Conservation (phyloP, 2,329 filamentous ascomycete species). For the Nemania abortiva region DNA sequence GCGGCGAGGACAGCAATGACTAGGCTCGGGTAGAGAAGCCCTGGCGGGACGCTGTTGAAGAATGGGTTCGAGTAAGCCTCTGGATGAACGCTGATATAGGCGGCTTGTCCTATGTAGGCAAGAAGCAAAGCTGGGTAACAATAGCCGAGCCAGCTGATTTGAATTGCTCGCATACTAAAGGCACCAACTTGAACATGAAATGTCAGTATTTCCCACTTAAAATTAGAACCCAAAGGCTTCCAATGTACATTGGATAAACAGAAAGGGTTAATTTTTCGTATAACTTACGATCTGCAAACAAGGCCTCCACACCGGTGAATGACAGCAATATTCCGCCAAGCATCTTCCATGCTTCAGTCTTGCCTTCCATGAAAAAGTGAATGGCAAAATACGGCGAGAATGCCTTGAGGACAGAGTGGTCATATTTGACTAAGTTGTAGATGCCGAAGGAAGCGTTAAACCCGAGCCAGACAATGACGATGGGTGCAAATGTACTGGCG, state of each 20-base stretch:
- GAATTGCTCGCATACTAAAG: slow-evolving; percentile 76
- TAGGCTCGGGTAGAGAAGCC: slow-evolving; percentile 75
- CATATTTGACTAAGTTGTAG: slow-evolving; percentile 68
- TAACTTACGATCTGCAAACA: slow-evolving; percentile 73
- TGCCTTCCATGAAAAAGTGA: slow-evolving; percentile 69
- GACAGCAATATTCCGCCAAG: slow-evolving; percentile 79
- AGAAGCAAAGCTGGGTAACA: slow-evolving; percentile 75
- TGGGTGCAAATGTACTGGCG: slow-evolving; percentile 71
- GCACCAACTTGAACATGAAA: slow-evolving; percentile 66
- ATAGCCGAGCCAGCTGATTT: slow-evolving; percentile 77
- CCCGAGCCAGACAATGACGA: slow-evolving; percentile 75
- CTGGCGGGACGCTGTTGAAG: slow-evolving; percentile 76
- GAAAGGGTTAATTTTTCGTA: background rate
- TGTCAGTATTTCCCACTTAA: slow-evolving; percentile 10
- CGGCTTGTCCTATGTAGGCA: slow-evolving; percentile 79
- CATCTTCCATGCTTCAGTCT: slow-evolving; percentile 70
- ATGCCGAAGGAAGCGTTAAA: slow-evolving; percentile 74
- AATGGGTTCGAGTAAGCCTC: slow-evolving; percentile 79
- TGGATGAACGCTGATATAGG: slow-evolving; percentile 70
- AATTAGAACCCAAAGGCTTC: background rate
- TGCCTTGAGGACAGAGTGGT: slow-evolving; percentile 66
- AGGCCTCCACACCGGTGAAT: slow-evolving; percentile 82
- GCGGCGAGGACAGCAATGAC: slow-evolving; percentile 77
- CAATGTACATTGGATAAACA: background rate
- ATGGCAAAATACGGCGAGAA: slow-evolving; percentile 72